A percentile compares a stretch with the other conserved stretches of the same genome.
phyloP scores from a whole-genome alignment of 2,329 filamentous ascomycete genomes.

The Trichoderma citrinoviride region DNA sequence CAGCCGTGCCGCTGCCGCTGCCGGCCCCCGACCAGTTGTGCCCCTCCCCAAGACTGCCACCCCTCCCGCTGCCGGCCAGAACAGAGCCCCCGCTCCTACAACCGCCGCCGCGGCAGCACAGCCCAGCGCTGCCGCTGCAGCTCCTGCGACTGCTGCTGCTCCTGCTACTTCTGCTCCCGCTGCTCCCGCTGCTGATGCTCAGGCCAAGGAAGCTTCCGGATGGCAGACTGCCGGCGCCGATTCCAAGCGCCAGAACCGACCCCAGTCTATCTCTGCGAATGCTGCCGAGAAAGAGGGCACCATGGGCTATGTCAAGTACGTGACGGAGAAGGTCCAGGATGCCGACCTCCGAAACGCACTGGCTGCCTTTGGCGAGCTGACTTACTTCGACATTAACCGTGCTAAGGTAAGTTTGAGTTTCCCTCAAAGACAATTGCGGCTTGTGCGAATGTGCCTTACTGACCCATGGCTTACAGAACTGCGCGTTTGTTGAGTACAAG shows the following conservation, averaged over 20 bases:
- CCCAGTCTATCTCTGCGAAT: slow-evolving; percentile 60
- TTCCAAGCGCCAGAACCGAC: slow-evolving; percentile 78
- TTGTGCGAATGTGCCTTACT: slow-evolving; percentile 25
- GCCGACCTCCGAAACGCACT: slow-evolving; percentile 69
- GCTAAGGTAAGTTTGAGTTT: slow-evolving; percentile 63
- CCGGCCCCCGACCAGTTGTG: slow-evolving; percentile 52
- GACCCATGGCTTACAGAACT: slow-evolving; percentile 63
- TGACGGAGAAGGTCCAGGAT: slow-evolving; percentile 81
- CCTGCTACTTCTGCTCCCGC: slow-evolving; percentile 38
- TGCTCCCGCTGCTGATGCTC: slow-evolving; percentile 34
- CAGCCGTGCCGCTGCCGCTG: slow-evolving; percentile 61
- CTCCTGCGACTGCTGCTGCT: slow-evolving; percentile 30
- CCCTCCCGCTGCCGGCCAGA: slow-evolving; percentile 47
- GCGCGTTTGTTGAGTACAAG: slow-evolving; percentile 93
- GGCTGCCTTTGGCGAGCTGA: slow-evolving; percentile 67
- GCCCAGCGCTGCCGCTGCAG: neutral
- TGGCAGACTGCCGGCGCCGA: slow-evolving; percentile 90
- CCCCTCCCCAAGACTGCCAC: slow-evolving; percentile 58
- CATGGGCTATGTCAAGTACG: slow-evolving; percentile 92
- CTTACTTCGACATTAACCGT: slow-evolving; percentile 75
- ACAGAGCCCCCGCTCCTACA: slow-evolving; percentile 52
- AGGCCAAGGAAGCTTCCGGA: slow-evolving; percentile 50
- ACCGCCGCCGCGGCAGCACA: slow-evolving; percentile 37
- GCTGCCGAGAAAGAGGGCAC: slow-evolving; percentile 70
- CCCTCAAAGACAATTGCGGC: neutral